A percentile compares a stretch with the other conserved stretches of the same genome.
These are phyloP conservation scores for Nigrograna mackinnonii DNA, from an alignment of 2,329 filamentous ascomycete genomes.

Conservation along the genomic window DNA sequence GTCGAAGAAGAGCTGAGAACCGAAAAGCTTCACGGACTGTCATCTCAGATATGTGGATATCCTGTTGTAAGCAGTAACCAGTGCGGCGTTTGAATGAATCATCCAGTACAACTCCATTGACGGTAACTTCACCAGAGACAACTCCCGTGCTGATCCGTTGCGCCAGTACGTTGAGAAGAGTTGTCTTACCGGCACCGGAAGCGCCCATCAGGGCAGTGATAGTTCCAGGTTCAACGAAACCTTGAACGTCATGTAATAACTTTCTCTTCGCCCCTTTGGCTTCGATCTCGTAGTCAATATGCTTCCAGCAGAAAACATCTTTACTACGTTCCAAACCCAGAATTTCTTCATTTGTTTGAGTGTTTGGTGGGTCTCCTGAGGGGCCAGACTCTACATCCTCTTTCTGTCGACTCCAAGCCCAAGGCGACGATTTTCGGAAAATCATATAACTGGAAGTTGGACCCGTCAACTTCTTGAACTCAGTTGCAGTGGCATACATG, in stretches of 20 bases:
- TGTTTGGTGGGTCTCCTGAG: not conserved
- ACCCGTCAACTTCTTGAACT: conserved; percentile 16
- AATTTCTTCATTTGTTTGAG: conserved; percentile 42
- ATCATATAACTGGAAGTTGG: conserved; percentile 19
- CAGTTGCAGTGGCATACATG: conserved; percentile 38
- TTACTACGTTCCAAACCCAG: conserved; percentile 60
- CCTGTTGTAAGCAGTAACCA: not conserved
- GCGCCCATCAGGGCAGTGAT: conserved; percentile 41
- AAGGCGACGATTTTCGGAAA: conserved; percentile 43
- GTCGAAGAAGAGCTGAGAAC: conserved; percentile 11
- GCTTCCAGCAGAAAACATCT: conserved; percentile 48
- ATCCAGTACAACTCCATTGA: not conserved
- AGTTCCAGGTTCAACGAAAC: conserved; percentile 55
- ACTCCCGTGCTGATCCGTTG: not conserved
- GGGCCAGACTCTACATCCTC: not conserved
- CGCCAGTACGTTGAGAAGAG: not conserved
- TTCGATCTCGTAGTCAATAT: conserved; percentile 65
- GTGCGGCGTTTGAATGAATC: not conserved
- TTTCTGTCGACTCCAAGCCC: not conserved
- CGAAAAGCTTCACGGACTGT: conserved; percentile 4
- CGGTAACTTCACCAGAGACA: not conserved
- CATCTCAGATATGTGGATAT: not conserved
- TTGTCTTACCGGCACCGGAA: not conserved
- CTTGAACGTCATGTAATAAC: conserved; percentile 53
- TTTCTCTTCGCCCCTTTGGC: conserved; percentile 49